Base-by-base conservation (phyloP, 2,329 filamentous ascomycete genomes). In the Aureobasidium vineae region DNA sequence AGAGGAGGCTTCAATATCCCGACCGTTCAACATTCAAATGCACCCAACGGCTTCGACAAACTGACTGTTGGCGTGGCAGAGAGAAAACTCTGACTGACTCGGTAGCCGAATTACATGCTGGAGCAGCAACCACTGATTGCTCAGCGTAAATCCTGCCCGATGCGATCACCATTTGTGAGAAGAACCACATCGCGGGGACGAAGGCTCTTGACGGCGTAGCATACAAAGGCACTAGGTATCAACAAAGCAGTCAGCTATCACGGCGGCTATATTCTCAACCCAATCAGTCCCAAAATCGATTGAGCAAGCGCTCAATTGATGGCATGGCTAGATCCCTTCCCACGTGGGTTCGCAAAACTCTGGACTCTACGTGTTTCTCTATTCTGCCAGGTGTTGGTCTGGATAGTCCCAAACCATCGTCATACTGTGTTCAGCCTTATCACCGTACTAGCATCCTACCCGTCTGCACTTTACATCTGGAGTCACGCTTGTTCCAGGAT, bases 11-110 rank as follows among this genome's bases (percentile, higher is more conserved):
- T 50, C 60, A 53, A 63, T 52, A 63, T 19, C 33, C 60, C 47
- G 60, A 43, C 60, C 60, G 60, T 63, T 63, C 26, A 21, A 21
- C 26, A 26, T 53, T 16, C 19, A 52, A 52, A 63, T 63, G 31
- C 36, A 26, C 26, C 1, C 47, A 63, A 63, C 60, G 60, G 33
- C 23, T 11, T 63, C 31, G 33, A 63, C 31, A 45, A 40, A 63
- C 59, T 38, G 28, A 26, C 33, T 36, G 45, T 53, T 38, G 23
- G 60, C 45, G 43, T 23, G n/a, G 50, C 50, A 53, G 50, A 53
- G 36, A 21, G 28, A 21, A 50, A 31, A 38, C 31, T 21, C 33
- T 47, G 49, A n/a, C 31, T 43, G 40, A 38, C 28, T 38, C 33
- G 23, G 28, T 38, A 63, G n/a, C 13, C 33, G 16, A 41, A 31